Evolutionary conservation across 2,329 filamentous ascomycete genomes (phyloP).

Genomic region (Cercospora sojina): DNA sequence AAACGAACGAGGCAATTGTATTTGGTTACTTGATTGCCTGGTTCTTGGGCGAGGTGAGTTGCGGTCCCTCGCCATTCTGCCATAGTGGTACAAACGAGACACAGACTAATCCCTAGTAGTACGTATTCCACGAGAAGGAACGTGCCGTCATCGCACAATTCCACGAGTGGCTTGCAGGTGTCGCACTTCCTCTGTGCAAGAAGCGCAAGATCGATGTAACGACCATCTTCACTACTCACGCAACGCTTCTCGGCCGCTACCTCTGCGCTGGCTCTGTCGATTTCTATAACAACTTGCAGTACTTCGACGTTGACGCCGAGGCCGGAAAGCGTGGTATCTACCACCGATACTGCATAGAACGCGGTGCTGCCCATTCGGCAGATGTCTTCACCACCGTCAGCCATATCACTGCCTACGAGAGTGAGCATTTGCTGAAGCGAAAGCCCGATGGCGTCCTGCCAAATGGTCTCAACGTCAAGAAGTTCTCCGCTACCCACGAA

Average conservation of each 20-base stretch:
- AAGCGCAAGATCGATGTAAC: slow-evolving; percentile 94
- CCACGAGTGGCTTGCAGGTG: slow-evolving; percentile 97
- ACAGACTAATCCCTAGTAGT: slow-evolving; percentile 54
- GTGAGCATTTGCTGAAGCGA: slow-evolving; percentile 93
- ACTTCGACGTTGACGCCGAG: slow-evolving; percentile 94
- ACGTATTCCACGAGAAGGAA: slow-evolving; percentile 87
- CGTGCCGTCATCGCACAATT: slow-evolving; percentile 96
- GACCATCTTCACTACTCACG: slow-evolving; percentile 98
- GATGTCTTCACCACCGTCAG: slow-evolving; percentile 99
- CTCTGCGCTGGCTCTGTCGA: slow-evolving; percentile 96
- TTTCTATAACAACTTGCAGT: slow-evolving; percentile 98
- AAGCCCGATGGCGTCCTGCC: slow-evolving; percentile 96
- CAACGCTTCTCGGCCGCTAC: slow-evolving; percentile 90
- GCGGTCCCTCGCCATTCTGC: neutral
- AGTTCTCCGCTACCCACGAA: slow-evolving; percentile 97
- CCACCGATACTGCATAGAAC: slow-evolving; percentile 96
- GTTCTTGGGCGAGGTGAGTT: slow-evolving; percentile 89
- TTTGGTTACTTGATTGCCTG: slow-evolving; percentile 97
- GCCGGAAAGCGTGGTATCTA: slow-evolving; percentile 98
- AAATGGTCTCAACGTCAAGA: slow-evolving; percentile 96
- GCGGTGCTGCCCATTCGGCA: slow-evolving; percentile 83
- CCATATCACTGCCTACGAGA: slow-evolving; percentile 97
- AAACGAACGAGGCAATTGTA: slow-evolving; percentile 96
- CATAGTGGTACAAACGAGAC: slow-evolving; percentile 12
- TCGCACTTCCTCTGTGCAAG: slow-evolving; percentile 86